Conservation (phyloP, 176 grass and related monocot species). For the Carex scoparia region DNA sequence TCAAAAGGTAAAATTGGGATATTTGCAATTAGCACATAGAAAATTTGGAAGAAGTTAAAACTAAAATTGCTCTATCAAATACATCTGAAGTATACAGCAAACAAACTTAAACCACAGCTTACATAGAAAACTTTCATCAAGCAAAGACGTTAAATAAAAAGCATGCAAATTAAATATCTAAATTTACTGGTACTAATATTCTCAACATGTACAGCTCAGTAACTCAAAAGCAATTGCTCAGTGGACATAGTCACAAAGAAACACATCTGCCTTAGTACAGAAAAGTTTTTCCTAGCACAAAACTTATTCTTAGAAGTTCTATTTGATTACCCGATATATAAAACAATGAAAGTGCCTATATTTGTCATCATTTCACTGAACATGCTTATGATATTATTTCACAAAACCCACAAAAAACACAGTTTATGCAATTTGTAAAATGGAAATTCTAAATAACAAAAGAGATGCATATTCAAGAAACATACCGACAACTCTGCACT, state of each 20-base stretch:
- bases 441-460: not conserved
- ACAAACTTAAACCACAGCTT: too few species aligned
- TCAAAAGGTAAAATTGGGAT: too few species aligned
- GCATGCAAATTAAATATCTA: too few species aligned
- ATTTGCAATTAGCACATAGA: too few species aligned
- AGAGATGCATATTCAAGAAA: constrained; percentile 26
- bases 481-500: constrained; percentile 98
- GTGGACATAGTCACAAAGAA: not conserved
- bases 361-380: not conserved
- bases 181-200: too few species aligned
- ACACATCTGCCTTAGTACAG: not conserved
- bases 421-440: not conserved
- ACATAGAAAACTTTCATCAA: too few species aligned
- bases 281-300: not conserved
- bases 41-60: too few species aligned
- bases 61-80: too few species aligned
- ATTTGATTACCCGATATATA: not conserved
- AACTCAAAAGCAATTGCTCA: not conserved
- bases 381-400: not conserved
- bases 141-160: too few species aligned
- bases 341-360: not conserved
- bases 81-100: too few species aligned
- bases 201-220: too few species aligned
- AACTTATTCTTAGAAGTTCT: not conserved
- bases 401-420: not conserved